A percentile compares a stretch with the other conserved stretches of the same genome.
Evolutionary conservation across 768 basidiomycete genomes (phyloP).

Genomic region (Lactarius trivialis): DNA sequence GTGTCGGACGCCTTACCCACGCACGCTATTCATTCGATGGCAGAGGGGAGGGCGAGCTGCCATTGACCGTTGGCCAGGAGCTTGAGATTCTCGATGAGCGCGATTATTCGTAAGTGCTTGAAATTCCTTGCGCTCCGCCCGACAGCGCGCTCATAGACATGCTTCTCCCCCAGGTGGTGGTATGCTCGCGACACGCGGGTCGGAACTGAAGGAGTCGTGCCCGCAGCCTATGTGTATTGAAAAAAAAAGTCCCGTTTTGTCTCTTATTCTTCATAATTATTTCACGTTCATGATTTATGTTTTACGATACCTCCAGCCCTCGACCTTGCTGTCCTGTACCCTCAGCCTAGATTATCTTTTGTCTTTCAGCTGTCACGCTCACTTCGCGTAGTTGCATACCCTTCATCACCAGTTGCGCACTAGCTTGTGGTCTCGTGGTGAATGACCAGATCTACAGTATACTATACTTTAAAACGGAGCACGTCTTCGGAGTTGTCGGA

Average conservation of each 20-base stretch:
- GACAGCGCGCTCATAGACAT: not conserved
- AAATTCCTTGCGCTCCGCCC: not conserved
- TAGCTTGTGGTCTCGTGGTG: conserved; percentile 18
- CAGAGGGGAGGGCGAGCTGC: conserved; percentile 69
- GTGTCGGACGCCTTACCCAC: conserved; percentile 65
- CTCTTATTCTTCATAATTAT: conserved; percentile 19
- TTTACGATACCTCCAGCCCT: conserved; percentile 21
- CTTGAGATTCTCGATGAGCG: conserved; percentile 74
- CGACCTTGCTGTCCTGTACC: conserved; percentile 8
- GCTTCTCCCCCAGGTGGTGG: conserved; percentile 68
- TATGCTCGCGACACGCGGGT: conserved; percentile 76
- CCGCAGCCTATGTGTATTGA: conserved; percentile 86
- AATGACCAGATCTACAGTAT: conserved; percentile 12
- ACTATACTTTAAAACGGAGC: too few relatives aligned
- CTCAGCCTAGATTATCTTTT: conserved; percentile 21
- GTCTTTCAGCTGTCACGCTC: conserved; percentile 16
- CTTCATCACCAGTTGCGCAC: conserved; percentile 6
- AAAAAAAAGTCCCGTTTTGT: conserved; percentile 10
- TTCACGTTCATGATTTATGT: conserved; percentile 24
- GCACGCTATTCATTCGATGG: conserved; percentile 83
- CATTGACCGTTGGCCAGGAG: conserved; percentile 60
- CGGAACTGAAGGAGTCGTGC: conserved; percentile 84
- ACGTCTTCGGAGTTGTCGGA: too few relatives aligned
- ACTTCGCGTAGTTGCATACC: conserved; percentile 19
- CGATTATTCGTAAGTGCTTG: conserved; percentile 61